A percentile compares a stretch with the other conserved stretches of the same genome.
These are phyloP conservation scores for Rhytidiadelphus loreus DNA, from an alignment of 225 moss, liverwort and hornwort genomes.

Conservation along the genomic window DNA sequence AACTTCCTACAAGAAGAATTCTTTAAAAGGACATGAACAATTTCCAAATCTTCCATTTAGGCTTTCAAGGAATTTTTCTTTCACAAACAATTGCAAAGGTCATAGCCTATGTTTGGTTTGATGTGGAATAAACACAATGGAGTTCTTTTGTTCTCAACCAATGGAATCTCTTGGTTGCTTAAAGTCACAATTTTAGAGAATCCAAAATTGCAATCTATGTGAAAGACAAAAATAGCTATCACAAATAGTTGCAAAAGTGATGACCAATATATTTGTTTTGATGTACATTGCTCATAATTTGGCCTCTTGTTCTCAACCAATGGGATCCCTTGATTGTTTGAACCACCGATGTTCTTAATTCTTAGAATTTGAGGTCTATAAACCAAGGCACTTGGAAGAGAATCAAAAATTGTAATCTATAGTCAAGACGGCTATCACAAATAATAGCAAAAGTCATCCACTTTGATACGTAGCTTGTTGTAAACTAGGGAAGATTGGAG, in stretches of 20 bases:
- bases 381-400: neutral
- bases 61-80: neutral
- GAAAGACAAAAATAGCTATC: neutral
- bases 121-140: neutral
- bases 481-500: no score
- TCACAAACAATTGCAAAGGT: neutral
- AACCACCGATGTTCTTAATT: rapidly evolving
- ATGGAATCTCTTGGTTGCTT: no score
- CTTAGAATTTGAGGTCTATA: neutral
- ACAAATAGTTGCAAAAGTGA: neutral
- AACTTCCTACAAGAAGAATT: neutral
- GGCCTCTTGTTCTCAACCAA: neutral
- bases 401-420: neutral
- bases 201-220: neutral
- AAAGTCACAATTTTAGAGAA: neutral
- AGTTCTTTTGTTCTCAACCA: neutral
- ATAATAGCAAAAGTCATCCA: neutral
- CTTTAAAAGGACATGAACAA: no score
- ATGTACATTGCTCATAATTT: neutral
- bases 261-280: no score
- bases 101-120: no score
- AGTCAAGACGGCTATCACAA: no score
- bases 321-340: neutral
- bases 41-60: neutral
- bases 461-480: no score